These are phyloP conservation scores for Starmerella sp. DNA, from an alignment of 805 yeast genomes.

Conservation along the genomic window DNA sequence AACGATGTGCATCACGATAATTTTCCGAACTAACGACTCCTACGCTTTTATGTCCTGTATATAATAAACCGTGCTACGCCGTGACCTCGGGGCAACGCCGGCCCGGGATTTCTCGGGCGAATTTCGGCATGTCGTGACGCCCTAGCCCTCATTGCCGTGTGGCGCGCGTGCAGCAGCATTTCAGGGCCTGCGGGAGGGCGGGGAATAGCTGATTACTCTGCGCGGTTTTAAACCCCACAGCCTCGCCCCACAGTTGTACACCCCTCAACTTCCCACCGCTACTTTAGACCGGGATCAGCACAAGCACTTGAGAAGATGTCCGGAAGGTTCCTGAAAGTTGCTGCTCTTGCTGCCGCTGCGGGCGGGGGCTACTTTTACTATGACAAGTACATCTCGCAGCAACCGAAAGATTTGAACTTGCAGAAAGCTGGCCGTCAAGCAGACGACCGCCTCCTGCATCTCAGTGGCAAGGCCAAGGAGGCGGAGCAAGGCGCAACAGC, in stretches of 20 bases:
- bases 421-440: neutral
- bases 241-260: neutral
- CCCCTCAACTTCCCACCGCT: neutral
- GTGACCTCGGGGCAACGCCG: neutral
- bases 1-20: neutral
- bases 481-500: conserved; percentile 1
- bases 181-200: neutral
- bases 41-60: neutral
- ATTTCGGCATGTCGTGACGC: neutral
- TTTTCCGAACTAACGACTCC: neutral
- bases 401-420: neutral
- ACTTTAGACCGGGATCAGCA: neutral
- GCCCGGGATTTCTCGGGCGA: neutral
- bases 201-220: neutral
- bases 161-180: neutral
- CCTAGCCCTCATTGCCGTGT: neutral
- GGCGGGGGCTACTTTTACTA: conserved; percentile 1
- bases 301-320: neutral
- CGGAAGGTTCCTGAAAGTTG: neutral
- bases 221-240: neutral
- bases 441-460: neutral
- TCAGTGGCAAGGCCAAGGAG: neutral
- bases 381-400: neutral
- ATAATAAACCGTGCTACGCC: neutral
- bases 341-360: neutral